Base-by-base conservation (phyloP, 345 rosid species). In the Euphorbia peplus region DNA sequence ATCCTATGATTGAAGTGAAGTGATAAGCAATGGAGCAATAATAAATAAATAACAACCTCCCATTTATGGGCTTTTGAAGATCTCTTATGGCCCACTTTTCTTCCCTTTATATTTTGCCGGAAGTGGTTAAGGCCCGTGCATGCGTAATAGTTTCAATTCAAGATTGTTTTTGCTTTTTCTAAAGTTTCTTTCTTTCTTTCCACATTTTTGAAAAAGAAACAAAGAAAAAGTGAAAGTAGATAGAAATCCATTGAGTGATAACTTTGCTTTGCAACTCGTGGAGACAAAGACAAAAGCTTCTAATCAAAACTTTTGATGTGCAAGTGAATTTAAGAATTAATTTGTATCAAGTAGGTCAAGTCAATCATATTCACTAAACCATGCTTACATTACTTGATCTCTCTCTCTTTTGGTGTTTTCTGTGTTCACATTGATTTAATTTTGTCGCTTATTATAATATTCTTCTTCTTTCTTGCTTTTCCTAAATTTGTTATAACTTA, bases 51-150 rank as follows among this genome's bases (percentile, higher is more conserved):
- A 46, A 11, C 29, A 18, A 63, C 16, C 48, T 2, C 19, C 46
- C 8, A 46, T 55, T 60, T 32, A 26, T 63, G 76, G 79, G 76
- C 70, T 73, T 75, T 44, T 37, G 14, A 26, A 3, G 69, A 26
- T 61, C 55, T 24, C 24, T 10, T 16, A 13, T 72, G 84, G 68
- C 61, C 77, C 75, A 69, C 77, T 15, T 32, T 2, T 46, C 75
- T 66, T 24, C 4, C 26, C 54, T 41, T 9, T 13, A 39, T 39
- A 3, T 32, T 32, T 47, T 4, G 48, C 14, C 24, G 70, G 73
- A 73, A 73, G 67, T 76, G 71, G 81, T 42, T 54, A 37, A 60
- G 74, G 70, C 77, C 78, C 82, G 56, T 71, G 85, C 83, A 76
- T 82, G 83, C 79, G 83, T 74, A 64, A 71, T 63, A 46, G 54